These are phyloP conservation scores for Wakefieldia striispora DNA, from an alignment of 768 basidiomycete species.

Conservation along the genomic window DNA sequence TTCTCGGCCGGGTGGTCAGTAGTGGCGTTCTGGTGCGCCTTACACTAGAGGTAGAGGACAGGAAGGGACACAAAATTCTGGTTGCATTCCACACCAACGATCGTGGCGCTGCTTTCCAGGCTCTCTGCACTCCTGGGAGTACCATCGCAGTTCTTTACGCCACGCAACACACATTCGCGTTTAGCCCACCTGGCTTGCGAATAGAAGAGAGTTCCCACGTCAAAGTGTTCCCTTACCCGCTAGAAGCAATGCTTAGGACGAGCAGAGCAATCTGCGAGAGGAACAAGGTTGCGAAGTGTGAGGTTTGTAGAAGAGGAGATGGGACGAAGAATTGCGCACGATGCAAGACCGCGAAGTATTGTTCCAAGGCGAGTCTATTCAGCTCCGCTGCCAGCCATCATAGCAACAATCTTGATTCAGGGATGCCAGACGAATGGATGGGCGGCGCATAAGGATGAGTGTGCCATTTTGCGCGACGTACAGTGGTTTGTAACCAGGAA, in stretches of 20 bases:
- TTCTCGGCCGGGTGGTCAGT: constrained; percentile 26
- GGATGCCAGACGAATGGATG: constrained; percentile 23
- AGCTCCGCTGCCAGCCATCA: background rate
- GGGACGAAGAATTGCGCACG: constrained; percentile 25
- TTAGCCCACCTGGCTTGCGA: constrained; percentile 28
- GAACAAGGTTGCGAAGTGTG: constrained; percentile 20
- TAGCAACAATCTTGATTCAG: constrained; percentile 14
- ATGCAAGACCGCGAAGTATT: constrained; percentile 30
- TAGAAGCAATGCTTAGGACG: constrained; percentile 26
- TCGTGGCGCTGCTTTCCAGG: constrained; percentile 24
- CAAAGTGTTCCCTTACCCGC: constrained; percentile 27
- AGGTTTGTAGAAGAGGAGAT: constrained; percentile 19
- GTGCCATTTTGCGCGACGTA: constrained; percentile 24
- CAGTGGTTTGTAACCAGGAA: constrained; percentile 31
- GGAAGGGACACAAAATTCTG: constrained; percentile 19
- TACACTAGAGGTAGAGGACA: constrained; percentile 29
- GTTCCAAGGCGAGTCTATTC: constrained; percentile 25
- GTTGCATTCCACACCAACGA: constrained; percentile 34
- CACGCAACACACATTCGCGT: constrained; percentile 29
- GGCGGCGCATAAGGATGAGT: constrained; percentile 22
- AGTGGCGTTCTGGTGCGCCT: constrained; percentile 28
- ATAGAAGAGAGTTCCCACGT: constrained; percentile 24
- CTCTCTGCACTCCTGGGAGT: constrained; percentile 23
- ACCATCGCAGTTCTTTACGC: constrained; percentile 33
- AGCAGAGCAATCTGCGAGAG: constrained; percentile 22